Percentiles rank a stretch among this genome's conserved stretches.
Evolutionary conservation across 148 eudicot genomes (phyloP).

Genomic region (Heliamphora exappendiculata): DNA sequence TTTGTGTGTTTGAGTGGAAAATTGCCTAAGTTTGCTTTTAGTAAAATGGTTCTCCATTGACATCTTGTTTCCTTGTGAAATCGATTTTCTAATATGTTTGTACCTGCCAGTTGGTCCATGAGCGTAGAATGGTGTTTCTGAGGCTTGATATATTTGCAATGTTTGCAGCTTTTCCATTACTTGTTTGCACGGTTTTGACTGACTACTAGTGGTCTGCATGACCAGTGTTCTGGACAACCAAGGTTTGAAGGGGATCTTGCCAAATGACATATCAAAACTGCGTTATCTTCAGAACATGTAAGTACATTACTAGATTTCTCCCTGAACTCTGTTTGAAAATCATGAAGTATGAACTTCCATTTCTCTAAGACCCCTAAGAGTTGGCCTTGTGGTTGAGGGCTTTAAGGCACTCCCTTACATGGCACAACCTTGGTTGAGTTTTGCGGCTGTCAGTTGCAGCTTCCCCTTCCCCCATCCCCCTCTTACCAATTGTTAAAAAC

Average conservation of each 20-base stretch:
- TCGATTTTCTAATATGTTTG: not conserved
- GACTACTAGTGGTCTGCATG: conserved; percentile 16
- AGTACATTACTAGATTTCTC: conserved; percentile 24
- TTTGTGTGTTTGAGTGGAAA: not conserved
- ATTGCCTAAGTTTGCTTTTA: not conserved
- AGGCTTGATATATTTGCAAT: not conserved
- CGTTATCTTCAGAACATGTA: conserved; percentile 85
- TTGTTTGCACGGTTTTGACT: not conserved
- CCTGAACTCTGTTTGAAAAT: conserved; percentile 4
- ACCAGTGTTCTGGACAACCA: conserved; percentile 88
- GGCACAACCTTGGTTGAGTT: too few species aligned
- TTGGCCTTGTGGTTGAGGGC: too few species aligned
- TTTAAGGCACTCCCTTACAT: too few species aligned
- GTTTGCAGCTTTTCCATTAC: not conserved
- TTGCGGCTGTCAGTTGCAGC: too few species aligned
- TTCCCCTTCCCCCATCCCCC: too few species aligned
- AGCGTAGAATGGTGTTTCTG: not conserved
- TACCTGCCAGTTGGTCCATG: not conserved
- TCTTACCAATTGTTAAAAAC: too few species aligned
- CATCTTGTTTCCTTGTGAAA: not conserved
- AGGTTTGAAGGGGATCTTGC: conserved; percentile 83
- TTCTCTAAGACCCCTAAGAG: too few species aligned
- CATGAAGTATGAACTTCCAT: not conserved
- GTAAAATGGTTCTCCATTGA: too few species aligned
- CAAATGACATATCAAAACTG: conserved; percentile 62